Conservation (phyloP, 257 asterid genomes). For the Lavandula angustifolia region DNA sequence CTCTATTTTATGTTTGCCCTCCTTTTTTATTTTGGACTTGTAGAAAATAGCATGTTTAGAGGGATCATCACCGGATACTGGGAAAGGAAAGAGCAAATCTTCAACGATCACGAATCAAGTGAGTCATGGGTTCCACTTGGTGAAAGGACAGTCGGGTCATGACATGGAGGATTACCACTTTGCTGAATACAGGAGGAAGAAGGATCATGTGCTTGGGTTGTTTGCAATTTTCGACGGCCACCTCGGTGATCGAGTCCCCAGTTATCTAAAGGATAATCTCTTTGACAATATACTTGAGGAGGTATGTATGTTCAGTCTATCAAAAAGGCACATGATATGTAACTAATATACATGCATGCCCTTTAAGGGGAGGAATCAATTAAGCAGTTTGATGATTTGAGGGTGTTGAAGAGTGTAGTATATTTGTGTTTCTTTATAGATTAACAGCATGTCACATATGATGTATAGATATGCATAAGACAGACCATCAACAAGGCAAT, state of each 20-base stretch:
- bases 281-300: constrained; percentile 69
- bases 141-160: constrained; percentile 78
- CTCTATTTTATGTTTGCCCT: neutral
- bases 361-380: neutral
- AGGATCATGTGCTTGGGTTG: constrained; percentile 67
- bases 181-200: constrained; percentile 61
- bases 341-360: neutral
- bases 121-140: constrained; percentile 69
- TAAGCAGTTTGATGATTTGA: neutral
- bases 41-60: constrained; percentile 53
- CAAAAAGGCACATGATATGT: neutral
- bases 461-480: too few species aligned
- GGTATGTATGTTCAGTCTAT: constrained; percentile 40
- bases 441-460: neutral
- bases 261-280: constrained; percentile 62
- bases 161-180: constrained; percentile 86
- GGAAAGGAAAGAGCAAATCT: constrained; percentile 68
- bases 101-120: constrained; percentile 44
- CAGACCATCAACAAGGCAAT: too few species aligned
- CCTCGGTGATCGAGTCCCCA: constrained; percentile 74
- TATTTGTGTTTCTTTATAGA: too few species aligned
- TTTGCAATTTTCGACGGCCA: constrained; percentile 82
- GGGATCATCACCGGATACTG: constrained; percentile 62
- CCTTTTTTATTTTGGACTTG: constrained; percentile 29
- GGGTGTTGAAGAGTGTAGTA: too few species aligned